phyloP scores from a whole-genome alignment of 1,284 basidiomycete species.

The Quambalaria eucalypti region DNA sequence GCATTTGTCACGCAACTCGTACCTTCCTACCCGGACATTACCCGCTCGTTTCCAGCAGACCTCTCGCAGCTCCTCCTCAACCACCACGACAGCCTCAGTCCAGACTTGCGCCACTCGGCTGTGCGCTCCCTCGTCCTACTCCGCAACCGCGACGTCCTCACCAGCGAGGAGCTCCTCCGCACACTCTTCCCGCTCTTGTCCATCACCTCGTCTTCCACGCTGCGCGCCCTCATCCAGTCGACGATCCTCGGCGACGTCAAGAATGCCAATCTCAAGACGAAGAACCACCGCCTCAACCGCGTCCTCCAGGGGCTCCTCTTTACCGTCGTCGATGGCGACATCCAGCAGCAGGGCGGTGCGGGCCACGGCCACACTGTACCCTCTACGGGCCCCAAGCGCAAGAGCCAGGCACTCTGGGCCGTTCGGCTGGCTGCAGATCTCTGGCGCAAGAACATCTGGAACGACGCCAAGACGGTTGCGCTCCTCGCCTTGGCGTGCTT shows the following conservation, averaged over 20 bases:
- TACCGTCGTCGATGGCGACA: constrained; percentile 85
- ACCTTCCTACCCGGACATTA: constrained; percentile 31
- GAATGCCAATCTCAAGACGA: constrained; percentile 75
- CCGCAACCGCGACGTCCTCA: constrained; percentile 82
- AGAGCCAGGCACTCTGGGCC: constrained; percentile 86
- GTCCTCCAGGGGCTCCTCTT: constrained; percentile 94
- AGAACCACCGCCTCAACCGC: constrained; percentile 92
- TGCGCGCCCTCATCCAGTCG: constrained; percentile 78
- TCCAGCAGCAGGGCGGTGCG: neutral
- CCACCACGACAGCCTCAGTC: constrained; percentile 36
- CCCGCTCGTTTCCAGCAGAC: constrained; percentile 23
- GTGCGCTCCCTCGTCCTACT: constrained; percentile 58
- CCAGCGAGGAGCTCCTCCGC: constrained; percentile 83
- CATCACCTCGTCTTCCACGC: constrained; percentile 65
- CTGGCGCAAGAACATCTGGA: constrained; percentile 91
- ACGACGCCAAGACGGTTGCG: constrained; percentile 83
- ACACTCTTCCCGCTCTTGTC: constrained; percentile 87
- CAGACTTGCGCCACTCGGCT: constrained; percentile 32
- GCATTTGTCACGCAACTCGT: constrained; percentile 48
- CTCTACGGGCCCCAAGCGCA: constrained; percentile 55
- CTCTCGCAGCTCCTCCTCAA: constrained; percentile 36
- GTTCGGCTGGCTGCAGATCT: constrained; percentile 86
- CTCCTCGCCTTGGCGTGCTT: constrained; percentile 86
- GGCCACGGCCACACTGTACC: constrained; percentile 47
- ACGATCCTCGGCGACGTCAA: constrained; percentile 93